Evolutionary conservation across 2,329 filamentous ascomycete species (phyloP).

Genomic region (Colletotrichum tropicale): DNA sequence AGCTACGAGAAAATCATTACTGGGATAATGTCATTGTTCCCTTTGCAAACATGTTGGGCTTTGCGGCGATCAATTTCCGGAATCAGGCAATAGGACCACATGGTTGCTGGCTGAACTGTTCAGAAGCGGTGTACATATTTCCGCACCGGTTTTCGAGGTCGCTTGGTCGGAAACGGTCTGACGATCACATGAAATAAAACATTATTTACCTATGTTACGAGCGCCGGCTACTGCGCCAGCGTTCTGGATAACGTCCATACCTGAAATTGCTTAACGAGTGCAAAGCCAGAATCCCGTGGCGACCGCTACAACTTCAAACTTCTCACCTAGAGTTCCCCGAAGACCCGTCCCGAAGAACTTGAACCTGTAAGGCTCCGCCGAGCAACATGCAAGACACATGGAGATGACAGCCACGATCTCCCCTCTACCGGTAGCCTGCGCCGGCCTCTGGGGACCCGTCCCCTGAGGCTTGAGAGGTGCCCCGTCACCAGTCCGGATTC

Average conservation of each 20-base stretch:
- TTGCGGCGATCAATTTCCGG: too few species aligned
- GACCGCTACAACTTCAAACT: not conserved
- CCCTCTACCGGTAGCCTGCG: not conserved
- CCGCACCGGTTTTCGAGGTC: too few species aligned
- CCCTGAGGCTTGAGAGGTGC: not conserved
- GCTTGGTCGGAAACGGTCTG: too few species aligned
- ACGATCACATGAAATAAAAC: not conserved
- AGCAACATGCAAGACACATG: not conserved
- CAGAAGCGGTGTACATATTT: too few species aligned
- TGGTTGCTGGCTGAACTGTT: too few species aligned
- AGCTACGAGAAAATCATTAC: too few species aligned
- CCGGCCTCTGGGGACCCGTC: not conserved
- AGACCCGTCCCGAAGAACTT: not conserved
- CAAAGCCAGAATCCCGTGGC: not conserved
- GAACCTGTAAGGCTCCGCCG: not conserved
- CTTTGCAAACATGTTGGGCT: too few species aligned
- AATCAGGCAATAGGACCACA: too few species aligned
- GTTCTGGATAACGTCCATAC: rapidly evolving
- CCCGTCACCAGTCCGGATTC: not conserved
- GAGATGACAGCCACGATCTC: not conserved
- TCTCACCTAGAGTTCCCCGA: not conserved
- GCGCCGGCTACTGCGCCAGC: not conserved
- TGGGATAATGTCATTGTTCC: too few species aligned
- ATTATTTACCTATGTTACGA: not conserved
- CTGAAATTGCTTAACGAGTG: rapidly evolving